These are phyloP conservation scores for Backusella sp. DNA, from an alignment of 192 early-diverging fungal species.

Conservation along the genomic window DNA sequence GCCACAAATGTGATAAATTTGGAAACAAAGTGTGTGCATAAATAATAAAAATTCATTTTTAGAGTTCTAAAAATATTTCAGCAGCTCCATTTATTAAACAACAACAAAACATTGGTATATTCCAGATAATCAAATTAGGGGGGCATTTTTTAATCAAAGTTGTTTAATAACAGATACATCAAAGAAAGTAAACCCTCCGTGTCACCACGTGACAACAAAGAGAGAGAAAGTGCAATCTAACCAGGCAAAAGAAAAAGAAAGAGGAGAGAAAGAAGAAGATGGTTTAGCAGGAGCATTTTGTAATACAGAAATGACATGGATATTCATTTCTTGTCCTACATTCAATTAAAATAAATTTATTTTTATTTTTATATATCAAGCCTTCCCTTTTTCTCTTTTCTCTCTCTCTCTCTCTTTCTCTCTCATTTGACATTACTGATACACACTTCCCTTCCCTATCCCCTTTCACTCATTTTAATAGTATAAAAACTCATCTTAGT, in stretches of 20 bases:
- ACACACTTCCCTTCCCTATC: not conserved
- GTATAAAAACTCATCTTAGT: not conserved
- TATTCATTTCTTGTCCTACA: constrained; percentile 4
- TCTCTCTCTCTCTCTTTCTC: not conserved
- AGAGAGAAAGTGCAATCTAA: not conserved
- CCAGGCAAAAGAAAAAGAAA: not conserved
- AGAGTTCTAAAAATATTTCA: not conserved
- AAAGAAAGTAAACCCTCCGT: not conserved
- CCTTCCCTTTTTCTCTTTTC: constrained; percentile 8
- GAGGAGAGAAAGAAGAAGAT: not conserved
- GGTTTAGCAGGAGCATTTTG: constrained; percentile 5
- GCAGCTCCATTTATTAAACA: not conserved
- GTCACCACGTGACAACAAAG: not conserved
- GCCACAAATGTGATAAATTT: not conserved
- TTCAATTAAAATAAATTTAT: not conserved
- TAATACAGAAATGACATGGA: not conserved
- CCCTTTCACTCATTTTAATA: not conserved
- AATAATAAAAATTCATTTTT: not conserved
- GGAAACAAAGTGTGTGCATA: not conserved
- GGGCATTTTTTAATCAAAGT: not conserved
- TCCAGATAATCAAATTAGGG: not conserved
- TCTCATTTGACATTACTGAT: not conserved
- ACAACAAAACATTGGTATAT: not conserved
- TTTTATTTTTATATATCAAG: not conserved
- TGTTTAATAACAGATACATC: not conserved